Base-by-base conservation (phyloP, 495 filamentous ascomycete species). In the Lasiosphaeria hispida region DNA sequence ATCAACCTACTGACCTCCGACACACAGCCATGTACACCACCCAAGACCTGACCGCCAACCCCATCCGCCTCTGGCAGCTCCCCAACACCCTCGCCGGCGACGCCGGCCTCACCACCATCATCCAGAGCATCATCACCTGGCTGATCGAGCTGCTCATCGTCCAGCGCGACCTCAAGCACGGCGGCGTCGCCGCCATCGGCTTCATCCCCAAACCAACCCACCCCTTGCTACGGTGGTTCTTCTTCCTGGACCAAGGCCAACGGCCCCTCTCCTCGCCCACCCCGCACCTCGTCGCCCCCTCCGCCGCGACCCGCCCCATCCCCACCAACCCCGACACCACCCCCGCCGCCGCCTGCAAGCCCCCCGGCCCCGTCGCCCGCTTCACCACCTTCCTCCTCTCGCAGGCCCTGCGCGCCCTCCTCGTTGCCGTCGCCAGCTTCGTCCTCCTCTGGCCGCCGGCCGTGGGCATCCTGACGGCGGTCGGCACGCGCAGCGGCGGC, bases 71-170 rank as follows among this genome's bases (percentile, higher is more conserved):
- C 36, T 77, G 66, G 44, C 57, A 71, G 45, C 75, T 77, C 53
- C 68, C 69, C 51, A 74, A 73, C 48, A 76, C 75, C 0, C 67
- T 80, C 11, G 70, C 75, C n/a, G 72, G 68, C 33, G 77, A 80
- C 53, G 67, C 71, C 3, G 73, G 62, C 13, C 66, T 74, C 38
- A 72, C 69, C 13, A 69, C 69, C 15, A 48, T 74, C 47, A 5
- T 73, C 17, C 69, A 73, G 40, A 59, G 48, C 51, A 48, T 70
- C 41, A 57, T 72, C 38, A 75, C 72, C 18, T 75, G 71, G 71
- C 36, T 66, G 9, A 48, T 64, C 42, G 63, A 70, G 57, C 23
- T 60, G 1, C 35, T 62, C 1, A 44, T 71, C n/a, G 75, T 80
- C 2, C 74, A 70, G 55, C 55, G 61, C 17, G 75, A 76, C 54